These are phyloP conservation scores for Aspergillus conjunctus DNA, from an alignment of 495 filamentous ascomycete genomes.

Conservation along the genomic window DNA sequence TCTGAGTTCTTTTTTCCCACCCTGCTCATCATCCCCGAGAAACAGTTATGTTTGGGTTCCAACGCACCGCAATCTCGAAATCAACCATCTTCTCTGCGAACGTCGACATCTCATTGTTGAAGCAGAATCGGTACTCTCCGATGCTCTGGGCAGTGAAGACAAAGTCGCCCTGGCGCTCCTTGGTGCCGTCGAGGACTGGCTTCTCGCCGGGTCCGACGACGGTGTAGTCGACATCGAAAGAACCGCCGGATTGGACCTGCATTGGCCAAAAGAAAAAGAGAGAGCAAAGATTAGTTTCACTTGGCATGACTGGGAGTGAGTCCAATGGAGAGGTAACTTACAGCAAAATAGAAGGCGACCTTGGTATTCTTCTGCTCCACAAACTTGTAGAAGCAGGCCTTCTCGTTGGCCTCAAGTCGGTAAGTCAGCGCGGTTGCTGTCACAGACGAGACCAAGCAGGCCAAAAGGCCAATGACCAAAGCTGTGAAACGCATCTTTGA, in stretches of 20 bases:
- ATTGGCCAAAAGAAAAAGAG: slow-evolving; percentile 2
- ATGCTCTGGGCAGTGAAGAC: slow-evolving; percentile 92
- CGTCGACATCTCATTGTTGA: slow-evolving; percentile 97
- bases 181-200: slow-evolving; percentile 80
- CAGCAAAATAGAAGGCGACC: slow-evolving; percentile 98
- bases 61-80: slow-evolving; percentile 91
- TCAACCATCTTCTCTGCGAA: slow-evolving; percentile 98
- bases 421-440: slow-evolving; percentile 91
- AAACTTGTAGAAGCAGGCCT: slow-evolving; percentile 88
- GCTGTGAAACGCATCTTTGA: slow-evolving; percentile 44
- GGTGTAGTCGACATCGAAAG: slow-evolving; percentile 92
- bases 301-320: neutral
- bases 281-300: neutral
- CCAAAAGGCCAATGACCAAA: slow-evolving; percentile 60
- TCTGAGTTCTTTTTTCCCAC: neutral
- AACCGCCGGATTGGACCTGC: slow-evolving; percentile 93
- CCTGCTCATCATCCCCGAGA: neutral
- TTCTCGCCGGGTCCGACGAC: slow-evolving; percentile 83
- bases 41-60: neutral
- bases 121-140: slow-evolving; percentile 98
- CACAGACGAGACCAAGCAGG: slow-evolving; percentile 60
- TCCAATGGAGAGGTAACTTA: slow-evolving; percentile 47
- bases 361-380: slow-evolving; percentile 73
- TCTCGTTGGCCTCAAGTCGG: slow-evolving; percentile 86
- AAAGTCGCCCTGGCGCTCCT: slow-evolving; percentile 96